phyloP scores from a whole-genome alignment of 2,329 filamentous ascomycete genomes.

The Apiospora sp. region DNA sequence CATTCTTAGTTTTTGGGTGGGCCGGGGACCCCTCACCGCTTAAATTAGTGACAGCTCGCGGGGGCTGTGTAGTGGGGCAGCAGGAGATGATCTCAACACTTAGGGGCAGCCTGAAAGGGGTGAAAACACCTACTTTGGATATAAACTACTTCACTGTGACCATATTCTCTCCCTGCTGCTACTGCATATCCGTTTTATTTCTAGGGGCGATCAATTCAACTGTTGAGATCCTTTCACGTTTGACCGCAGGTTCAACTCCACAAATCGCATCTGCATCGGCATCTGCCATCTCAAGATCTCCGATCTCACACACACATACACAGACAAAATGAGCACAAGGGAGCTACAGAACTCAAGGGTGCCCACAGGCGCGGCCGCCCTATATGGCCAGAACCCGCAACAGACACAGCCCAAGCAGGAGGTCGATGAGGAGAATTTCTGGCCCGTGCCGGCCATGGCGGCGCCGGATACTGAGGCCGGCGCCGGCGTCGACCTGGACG shows the following conservation, averaged over 20 bases:
- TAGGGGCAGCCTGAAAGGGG: background rate
- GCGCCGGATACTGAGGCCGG: conserved; percentile 44
- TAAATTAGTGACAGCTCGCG: background rate
- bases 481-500: conserved; percentile 69
- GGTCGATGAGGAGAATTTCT: conserved; percentile 50
- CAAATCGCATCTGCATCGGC: background rate
- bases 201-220: background rate
- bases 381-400: conserved; percentile 60
- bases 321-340: conserved; percentile 16
- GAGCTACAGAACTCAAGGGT: background rate
- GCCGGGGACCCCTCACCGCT: background rate
- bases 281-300: background rate
- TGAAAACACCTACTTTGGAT: background rate
- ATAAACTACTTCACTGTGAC: background rate
- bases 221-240: background rate
- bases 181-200: background rate
- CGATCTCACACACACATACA: background rate
- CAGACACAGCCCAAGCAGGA: conserved; percentile 66
- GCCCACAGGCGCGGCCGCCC: conserved; percentile 59
- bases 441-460: conserved; percentile 44
- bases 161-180: background rate
- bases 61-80: background rate
- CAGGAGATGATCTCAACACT: background rate
- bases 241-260: background rate
- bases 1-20: background rate